phyloP scores from a whole-genome alignment of 805 yeast species.

The Sugiyamaella americana region DNA sequence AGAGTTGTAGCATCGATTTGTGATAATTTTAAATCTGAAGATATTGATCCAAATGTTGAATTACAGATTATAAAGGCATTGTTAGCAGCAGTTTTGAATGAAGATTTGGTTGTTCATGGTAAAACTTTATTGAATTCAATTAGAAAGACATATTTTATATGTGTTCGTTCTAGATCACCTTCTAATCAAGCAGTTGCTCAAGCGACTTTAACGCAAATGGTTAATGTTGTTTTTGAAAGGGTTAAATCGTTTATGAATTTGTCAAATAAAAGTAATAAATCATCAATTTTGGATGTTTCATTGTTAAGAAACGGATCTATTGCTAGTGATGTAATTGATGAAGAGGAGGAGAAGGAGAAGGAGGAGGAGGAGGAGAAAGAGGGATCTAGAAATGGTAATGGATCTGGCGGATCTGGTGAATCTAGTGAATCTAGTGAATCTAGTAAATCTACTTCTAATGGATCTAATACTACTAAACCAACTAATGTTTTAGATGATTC shows the following conservation, averaged over 20 bases:
- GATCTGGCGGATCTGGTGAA: no score
- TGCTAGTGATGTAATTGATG: background rate
- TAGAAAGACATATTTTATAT: slow-evolving; percentile 88
- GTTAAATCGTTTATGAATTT: slow-evolving; percentile 37
- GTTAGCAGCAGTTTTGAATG: slow-evolving; percentile 79
- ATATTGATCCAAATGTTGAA: slow-evolving; percentile 83
- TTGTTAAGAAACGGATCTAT: background rate
- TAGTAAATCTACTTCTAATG: background rate
- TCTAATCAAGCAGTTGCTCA: slow-evolving; percentile 92
- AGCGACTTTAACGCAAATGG: slow-evolving; percentile 88
- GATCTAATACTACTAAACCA: background rate
- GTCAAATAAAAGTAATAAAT: slow-evolving; percentile 8
- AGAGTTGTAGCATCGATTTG: slow-evolving; percentile 80
- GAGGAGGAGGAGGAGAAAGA: no score
- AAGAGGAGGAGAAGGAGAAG: no score
- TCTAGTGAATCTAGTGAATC: background rate
- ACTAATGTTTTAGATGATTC: no score
- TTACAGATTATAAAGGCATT: slow-evolving; percentile 89
- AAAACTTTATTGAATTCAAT: slow-evolving; percentile 82
- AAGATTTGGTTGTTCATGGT: slow-evolving; percentile 81
- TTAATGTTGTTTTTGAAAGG: slow-evolving; percentile 77
- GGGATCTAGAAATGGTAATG: no score
- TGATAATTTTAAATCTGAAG: slow-evolving; percentile 84
- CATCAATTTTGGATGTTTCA: background rate
- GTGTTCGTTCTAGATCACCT: slow-evolving; percentile 73